Evolutionary conservation across 1,139 yeast genomes (phyloP), one percentile per base, ranked within the genome.

Genomic region (Pneumocystis murina): DNA sequence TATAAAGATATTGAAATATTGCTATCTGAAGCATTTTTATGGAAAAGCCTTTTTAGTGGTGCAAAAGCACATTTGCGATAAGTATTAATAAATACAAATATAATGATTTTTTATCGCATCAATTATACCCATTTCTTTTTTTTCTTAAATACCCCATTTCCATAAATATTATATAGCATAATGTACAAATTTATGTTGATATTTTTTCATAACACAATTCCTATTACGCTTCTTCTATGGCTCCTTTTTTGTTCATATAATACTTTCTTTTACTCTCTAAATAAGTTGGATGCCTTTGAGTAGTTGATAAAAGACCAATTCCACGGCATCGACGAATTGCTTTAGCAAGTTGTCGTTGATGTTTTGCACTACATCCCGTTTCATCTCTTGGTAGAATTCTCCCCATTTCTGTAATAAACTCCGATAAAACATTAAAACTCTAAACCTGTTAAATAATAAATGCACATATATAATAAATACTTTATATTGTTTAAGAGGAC

Each of bases 1-100:
- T 95, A 88, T 68, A 86, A 86, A 72, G 97, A 92, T 70, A 84
- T 94, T 59, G 98, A 92, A 74, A 79, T 94, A 75, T 80, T 94
- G 76, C 76, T 92, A 66, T 89, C 97, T 74, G 97, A 94, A 74
- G 98, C 97, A 0, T 92, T 84, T 73, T 88, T 92, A 72, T 92
- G 97, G 97, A 97, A 91, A 75, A 85, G 94, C 65, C 78, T 94
- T 62, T 92, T 87, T 72, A 88, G 87, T 71, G 87, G 89, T 72
- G 96, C 96, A 2, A 76, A 85, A 20, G 96, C 95, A 1, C 95
- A 87, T 75, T 79, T 89, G 71, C 79, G 82, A 65, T 72, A 61
- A 55, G 40, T 24, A 48, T 20, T 48, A 33, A 48, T 41, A 4
- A 17, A 41, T 41, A 24, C 58, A 61, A 63, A 55, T 43, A 8